Base-by-base conservation (phyloP, 345 rosid genomes). In the Excoecaria agallocha region DNA sequence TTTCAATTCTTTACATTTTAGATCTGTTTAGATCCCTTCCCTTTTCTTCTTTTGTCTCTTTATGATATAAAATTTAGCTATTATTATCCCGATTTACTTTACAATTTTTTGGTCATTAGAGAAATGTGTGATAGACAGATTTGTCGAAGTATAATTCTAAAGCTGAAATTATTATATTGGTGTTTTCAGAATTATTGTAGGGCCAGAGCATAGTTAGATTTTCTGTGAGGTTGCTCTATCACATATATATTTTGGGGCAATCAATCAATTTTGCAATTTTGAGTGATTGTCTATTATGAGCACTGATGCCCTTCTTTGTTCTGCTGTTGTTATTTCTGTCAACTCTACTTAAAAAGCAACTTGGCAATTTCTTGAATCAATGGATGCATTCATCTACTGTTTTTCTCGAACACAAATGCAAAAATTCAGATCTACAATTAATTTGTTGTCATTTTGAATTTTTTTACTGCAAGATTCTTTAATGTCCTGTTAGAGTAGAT, bases 1-100 rank as follows among this genome's bases (percentile, higher is more conserved):
- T 69, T 46, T 22, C 25, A 83, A 70, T 73, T 70, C 9, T 63
- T 86, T 45, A 79, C 86, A 16, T 60, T 81, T 58, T 52, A 37
- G 66, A 71, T 81, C 73, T 10, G 12, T 24, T 19, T 30, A 10
- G 10, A 3, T 24, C 30, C 49, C 6, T 5, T 55, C 48, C 7
- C 8, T 43, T 38, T 25, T n/a, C 2, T 41, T 57, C 11, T n/a
- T 37, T 67, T 8, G 11, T 20, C 66, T 41, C 13, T 16, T 20
- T 45, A 43, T 48, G 17, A 12, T 65, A 7, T 41, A 12, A 35
- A 54, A 37, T 64, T 64, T 50, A 39, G 37, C 54, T 6, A 38
- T 30, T 46, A 8, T 10, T 59, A 7, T 12, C 35, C 12, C 25
- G 0, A 3, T 15, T 38, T 63, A 16, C 38, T 72, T 41, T 6